Evolutionary conservation across 208 protist genomes (phyloP), one percentile per base, ranked within the genome.

Genomic region (Tritrichomonas foetus): DNA sequence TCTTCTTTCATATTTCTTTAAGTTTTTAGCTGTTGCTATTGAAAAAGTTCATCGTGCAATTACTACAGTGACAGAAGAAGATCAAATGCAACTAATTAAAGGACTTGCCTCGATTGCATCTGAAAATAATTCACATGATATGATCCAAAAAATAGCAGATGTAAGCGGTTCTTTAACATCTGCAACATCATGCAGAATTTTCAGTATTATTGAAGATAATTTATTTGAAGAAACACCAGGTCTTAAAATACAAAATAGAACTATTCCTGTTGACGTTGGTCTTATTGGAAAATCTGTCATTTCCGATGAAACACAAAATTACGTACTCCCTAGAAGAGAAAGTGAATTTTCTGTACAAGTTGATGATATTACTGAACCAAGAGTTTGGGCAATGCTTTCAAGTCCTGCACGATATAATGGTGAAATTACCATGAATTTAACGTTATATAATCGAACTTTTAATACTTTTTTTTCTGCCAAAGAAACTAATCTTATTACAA

Each of bases 361-460:
- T 27, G 78, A 89, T 89, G 78, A 89, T 89, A 89, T 89, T 5
- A 89, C 47, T n/a, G 41, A 89, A 33, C 78, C 78, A 33, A 53
- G 78, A n/a, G 41, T 89, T 16, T 89, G 78, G 78, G 33, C 78
- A 39, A 89, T 89, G 78, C 16, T 89, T 9, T 20, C 78, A 39
- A 47, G 14, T 39, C 78, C 78, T 53, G 3, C 39, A 11, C 33
- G 16, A 61, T 89, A 57, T 89, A 13, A 89, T 20, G 47, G 47
- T 33, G 20, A 39, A 33, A 33, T 89, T 53, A 89, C 44, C 33
- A 47, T 44, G 47, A 33, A 20, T 89, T 89, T 53, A 53, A 33
- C 47, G 0, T 30, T 89, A 33, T 89, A 89, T 61, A 89, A 89
- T 61, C 0, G 78, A 53, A 57, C 8, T 44, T 44, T 57, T 61